Conservation (phyloP, 2,329 filamentous ascomycete species). For the Allantophomopsis lycopodina region DNA sequence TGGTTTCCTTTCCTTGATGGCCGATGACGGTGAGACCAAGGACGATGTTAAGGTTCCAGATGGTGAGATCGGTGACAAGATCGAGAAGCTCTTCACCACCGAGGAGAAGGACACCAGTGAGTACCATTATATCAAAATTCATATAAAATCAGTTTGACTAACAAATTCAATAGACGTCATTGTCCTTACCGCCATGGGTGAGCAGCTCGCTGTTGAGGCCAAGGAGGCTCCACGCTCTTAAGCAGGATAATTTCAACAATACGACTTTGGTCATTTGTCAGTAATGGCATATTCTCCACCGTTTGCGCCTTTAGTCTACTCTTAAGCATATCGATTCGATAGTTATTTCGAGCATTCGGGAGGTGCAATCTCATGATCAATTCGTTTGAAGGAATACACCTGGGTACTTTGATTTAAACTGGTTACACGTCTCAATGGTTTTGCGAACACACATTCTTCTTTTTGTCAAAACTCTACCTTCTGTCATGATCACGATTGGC, state of each 20-base stretch:
- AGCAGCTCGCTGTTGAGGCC: conserved; percentile 82
- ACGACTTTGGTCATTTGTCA: conserved; percentile 16
- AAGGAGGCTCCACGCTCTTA: conserved; percentile 65
- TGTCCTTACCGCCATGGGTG: conserved; percentile 90
- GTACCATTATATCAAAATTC: conserved; percentile 22
- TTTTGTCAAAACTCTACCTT: conserved; percentile 15
- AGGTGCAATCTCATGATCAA: conserved; percentile 26
- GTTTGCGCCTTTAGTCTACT: conserved; percentile 10
- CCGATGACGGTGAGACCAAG: conserved; percentile 74
- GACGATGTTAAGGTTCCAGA: conserved; percentile 93
- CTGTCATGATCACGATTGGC: conserved; percentile 15
- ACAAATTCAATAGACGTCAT: conserved; percentile 54
- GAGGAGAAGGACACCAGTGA: conserved; percentile 93
- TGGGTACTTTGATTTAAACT: conserved; percentile 30
- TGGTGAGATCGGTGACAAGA: conserved; percentile 77
- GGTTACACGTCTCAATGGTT: conserved; percentile 16
- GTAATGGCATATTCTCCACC: conserved; percentile 12
- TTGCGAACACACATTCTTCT: conserved; percentile 13
- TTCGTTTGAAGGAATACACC: conserved; percentile 25
- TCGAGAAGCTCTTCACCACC: conserved; percentile 61
- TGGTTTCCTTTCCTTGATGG: conserved; percentile 89
- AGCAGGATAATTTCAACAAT: conserved; percentile 11
- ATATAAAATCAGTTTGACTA: conserved; percentile 9
- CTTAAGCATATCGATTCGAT: conserved; percentile 10
- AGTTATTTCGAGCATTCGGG: conserved; percentile 15